A percentile compares a stretch with the other conserved stretches of the same genome.
phyloP scores from a whole-genome alignment of 768 basidiomycete genomes.

The Mycena leptocephala region DNA sequence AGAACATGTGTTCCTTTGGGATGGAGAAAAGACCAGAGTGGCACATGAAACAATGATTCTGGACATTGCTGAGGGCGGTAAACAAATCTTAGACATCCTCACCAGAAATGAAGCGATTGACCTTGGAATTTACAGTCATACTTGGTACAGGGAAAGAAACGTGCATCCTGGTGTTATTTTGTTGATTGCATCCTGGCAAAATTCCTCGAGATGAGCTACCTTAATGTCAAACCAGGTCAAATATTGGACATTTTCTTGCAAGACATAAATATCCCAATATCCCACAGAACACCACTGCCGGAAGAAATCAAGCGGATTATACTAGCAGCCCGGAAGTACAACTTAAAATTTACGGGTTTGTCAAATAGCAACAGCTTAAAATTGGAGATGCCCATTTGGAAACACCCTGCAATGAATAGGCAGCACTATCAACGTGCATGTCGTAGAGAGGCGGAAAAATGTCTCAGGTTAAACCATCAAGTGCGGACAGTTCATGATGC shows the following conservation, averaged over 20 bases:
- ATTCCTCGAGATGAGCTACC: background rate
- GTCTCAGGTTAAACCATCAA: too few species aligned
- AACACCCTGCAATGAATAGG: too few species aligned
- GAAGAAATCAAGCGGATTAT: slow-evolving; percentile 1
- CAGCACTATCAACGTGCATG: too few species aligned
- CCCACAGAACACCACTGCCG: background rate
- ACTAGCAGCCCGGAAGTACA: background rate
- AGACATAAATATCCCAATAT: background rate
- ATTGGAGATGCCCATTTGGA: too few species aligned
- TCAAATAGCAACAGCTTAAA: too few species aligned
- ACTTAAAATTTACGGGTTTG: too few species aligned
- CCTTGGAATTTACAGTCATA: background rate
- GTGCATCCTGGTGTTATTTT: background rate
- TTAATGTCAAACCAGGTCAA: background rate
- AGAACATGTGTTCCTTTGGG: background rate
- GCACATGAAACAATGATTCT: background rate
- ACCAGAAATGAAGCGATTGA: background rate
- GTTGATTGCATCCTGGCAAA: background rate
- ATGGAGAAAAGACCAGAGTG: too few species aligned
- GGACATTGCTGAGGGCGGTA: background rate
- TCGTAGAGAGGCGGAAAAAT: too few species aligned
- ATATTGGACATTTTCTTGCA: background rate
- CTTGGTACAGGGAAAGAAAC: background rate
- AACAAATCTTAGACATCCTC: background rate
- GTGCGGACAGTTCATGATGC: too few species aligned